phyloP scores from a whole-genome alignment of 2,329 filamentous ascomycete genomes.

The Chaetomiaceae sp. region DNA sequence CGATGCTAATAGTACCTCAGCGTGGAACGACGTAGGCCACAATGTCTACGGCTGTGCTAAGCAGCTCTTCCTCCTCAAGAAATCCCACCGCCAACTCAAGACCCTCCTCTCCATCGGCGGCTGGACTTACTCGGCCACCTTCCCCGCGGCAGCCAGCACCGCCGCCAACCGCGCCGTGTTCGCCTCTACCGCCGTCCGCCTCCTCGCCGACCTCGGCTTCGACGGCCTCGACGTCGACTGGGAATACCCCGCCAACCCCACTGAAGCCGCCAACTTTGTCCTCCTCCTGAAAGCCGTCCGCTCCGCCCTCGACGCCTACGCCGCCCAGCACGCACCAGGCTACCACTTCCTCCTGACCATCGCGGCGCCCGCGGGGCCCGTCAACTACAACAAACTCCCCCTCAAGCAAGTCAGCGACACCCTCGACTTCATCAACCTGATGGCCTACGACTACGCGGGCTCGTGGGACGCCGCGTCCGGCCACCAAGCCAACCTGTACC shows the following conservation, averaged over 20 bases:
- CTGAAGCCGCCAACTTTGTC: slow-evolving; percentile 43
- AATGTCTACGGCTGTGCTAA: slow-evolving; percentile 81
- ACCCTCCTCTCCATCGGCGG: slow-evolving; percentile 77
- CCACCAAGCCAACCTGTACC: slow-evolving; percentile 69
- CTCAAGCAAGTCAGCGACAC: slow-evolving; percentile 43
- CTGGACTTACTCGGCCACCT: slow-evolving; percentile 78
- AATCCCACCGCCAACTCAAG: slow-evolving; percentile 72
- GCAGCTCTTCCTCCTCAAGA: slow-evolving; percentile 73
- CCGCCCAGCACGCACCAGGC: slow-evolving; percentile 38
- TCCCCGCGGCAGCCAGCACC: slow-evolving; percentile 63
- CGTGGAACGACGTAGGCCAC: slow-evolving; percentile 58
- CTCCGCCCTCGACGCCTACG: slow-evolving; percentile 46
- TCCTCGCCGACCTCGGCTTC: slow-evolving; percentile 70
- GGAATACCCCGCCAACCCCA: slow-evolving; percentile 38
- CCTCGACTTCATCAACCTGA: slow-evolving; percentile 57
- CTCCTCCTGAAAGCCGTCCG: slow-evolving; percentile 43
- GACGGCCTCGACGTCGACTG: slow-evolving; percentile 47
- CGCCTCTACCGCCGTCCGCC: slow-evolving; percentile 61
- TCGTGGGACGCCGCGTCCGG: slow-evolving; percentile 60
- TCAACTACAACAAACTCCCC: slow-evolving; percentile 45
- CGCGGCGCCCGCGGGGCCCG: slow-evolving; percentile 46
- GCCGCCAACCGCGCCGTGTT: slow-evolving; percentile 60
- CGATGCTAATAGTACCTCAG: slow-evolving; percentile 26
- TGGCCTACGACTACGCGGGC: slow-evolving; percentile 72
- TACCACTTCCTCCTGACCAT: slow-evolving; percentile 54